These are phyloP conservation scores for Saccharomyces hybrid DNA, from an alignment of 1,139 yeast genomes.

Conservation along the genomic window DNA sequence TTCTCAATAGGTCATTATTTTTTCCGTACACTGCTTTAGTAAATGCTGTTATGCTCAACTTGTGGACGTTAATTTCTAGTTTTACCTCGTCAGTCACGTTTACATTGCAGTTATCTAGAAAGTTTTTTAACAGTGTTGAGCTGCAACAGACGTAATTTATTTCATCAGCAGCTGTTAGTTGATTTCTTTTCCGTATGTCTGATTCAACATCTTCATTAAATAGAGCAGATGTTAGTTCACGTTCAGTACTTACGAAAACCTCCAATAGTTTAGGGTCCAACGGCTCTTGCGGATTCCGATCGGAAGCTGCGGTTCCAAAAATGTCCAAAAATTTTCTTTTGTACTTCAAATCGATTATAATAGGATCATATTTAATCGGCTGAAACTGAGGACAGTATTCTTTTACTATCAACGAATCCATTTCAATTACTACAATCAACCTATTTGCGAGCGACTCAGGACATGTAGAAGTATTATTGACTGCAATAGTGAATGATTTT, in stretches of 20 bases:
- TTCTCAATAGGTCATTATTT: constrained; percentile 46
- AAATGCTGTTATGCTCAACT: constrained; percentile 44
- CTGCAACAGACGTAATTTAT: constrained; percentile 41
- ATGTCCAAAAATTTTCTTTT: constrained; percentile 33
- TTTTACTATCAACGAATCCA: constrained; percentile 44
- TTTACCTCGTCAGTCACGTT: constrained; percentile 50
- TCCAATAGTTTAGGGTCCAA: constrained; percentile 26
- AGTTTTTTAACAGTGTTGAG: constrained; percentile 40
- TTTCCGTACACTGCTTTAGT: constrained; percentile 43
- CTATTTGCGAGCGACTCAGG: constrained; percentile 35
- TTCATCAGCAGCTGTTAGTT: constrained; percentile 21
- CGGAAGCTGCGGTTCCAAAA: constrained; percentile 19
- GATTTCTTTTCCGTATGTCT: constrained; percentile 11
- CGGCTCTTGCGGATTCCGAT: constrained; percentile 16
- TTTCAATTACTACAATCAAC: constrained; percentile 42
- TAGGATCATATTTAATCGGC: constrained; percentile 38
- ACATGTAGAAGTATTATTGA: constrained; percentile 29
- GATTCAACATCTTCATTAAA: constrained; percentile 22
- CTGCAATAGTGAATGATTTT: constrained; percentile 32
- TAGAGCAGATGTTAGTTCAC: constrained; percentile 23
- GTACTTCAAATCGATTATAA: constrained; percentile 38
- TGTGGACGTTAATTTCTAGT: constrained; percentile 40
- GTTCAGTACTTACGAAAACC: constrained; percentile 20
- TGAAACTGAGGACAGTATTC: constrained; percentile 47
- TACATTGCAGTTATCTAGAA: constrained; percentile 37